These are phyloP conservation scores for Mucor saturninus DNA, from an alignment of 371 early-diverging fungal species.

Conservation along the genomic window DNA sequence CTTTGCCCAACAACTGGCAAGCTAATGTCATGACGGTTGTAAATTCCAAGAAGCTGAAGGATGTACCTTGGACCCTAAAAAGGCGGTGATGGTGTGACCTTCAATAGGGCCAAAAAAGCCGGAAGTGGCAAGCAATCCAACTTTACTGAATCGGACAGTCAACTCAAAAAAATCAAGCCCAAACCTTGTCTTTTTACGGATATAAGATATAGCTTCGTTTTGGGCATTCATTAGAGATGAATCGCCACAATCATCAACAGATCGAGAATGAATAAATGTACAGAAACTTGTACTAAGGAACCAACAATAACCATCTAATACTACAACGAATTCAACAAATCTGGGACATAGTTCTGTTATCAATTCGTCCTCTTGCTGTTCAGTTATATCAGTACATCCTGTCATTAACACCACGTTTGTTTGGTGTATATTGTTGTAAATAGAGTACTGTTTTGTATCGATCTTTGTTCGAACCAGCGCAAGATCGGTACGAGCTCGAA, in stretches of 20 bases:
- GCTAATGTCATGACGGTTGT: too few relatives aligned
- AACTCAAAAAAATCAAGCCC: constrained; percentile 9
- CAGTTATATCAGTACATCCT: constrained; percentile 6
- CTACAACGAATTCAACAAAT: neutral
- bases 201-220: neutral
- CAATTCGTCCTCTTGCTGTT: constrained; percentile 6
- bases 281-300: neutral
- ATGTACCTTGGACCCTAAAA: neutral
- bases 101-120: too few relatives aligned
- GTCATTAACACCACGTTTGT: constrained; percentile 6
- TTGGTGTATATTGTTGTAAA: constrained; percentile 2
- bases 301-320: neutral
- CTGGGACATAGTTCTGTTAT: neutral
- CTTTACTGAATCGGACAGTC: too few relatives aligned
- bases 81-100: too few relatives aligned
- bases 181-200: constrained; percentile 8
- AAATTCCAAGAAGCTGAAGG: too few relatives aligned
- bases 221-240: neutral
- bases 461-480: neutral
- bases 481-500: too few relatives aligned
- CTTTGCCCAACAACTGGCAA: too few relatives aligned
- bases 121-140: too few relatives aligned
- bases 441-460: constrained; percentile 5
- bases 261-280: neutral
- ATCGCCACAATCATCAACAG: constrained; percentile 10